These are phyloP conservation scores for Entoloma clypeatum DNA, from an alignment of 1,284 basidiomycete species.

Conservation along the genomic window DNA sequence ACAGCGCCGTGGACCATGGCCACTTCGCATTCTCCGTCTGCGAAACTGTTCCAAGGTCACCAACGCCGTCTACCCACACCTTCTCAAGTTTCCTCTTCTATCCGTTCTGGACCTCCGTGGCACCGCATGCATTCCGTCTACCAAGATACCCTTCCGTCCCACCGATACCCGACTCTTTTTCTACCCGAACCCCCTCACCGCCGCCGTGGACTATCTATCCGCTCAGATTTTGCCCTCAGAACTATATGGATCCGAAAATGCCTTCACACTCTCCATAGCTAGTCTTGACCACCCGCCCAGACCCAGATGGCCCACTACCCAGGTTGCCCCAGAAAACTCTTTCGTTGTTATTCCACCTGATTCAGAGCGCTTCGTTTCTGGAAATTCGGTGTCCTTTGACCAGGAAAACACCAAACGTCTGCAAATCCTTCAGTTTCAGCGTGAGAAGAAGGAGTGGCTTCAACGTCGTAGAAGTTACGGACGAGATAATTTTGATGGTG, in stretches of 20 bases:
- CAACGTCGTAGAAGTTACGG: too few relatives aligned
- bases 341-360: conserved; percentile 22
- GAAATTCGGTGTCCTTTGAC: too few relatives aligned
- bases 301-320: conserved; percentile 1
- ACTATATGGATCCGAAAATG: conserved; percentile 30
- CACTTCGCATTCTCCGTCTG: conserved; percentile 51
- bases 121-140: conserved; percentile 37
- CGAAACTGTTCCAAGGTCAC: conserved; percentile 44
- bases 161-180: conserved; percentile 20
- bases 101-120: conserved; percentile 55
- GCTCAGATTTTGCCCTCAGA: too few relatives aligned
- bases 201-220: conserved; percentile 29
- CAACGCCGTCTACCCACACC: conserved; percentile 34
- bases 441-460: too few relatives aligned
- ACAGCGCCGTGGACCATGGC: conserved; percentile 47
- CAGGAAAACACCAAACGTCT: too few relatives aligned
- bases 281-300: conserved; percentile 24
- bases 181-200: conserved; percentile 30
- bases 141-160: conserved; percentile 18
- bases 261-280: conserved; percentile 31
- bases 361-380: too few relatives aligned
- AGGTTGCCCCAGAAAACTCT: conserved; percentile 20
- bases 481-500: too few relatives aligned
- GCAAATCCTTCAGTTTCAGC: too few relatives aligned
- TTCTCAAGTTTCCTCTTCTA: conserved; percentile 50